Percentiles rank a stretch among this genome's conserved stretches.
phyloP scores from a whole-genome alignment of 2,329 filamentous ascomycete species.

The Aphanoascus verrucosus region DNA sequence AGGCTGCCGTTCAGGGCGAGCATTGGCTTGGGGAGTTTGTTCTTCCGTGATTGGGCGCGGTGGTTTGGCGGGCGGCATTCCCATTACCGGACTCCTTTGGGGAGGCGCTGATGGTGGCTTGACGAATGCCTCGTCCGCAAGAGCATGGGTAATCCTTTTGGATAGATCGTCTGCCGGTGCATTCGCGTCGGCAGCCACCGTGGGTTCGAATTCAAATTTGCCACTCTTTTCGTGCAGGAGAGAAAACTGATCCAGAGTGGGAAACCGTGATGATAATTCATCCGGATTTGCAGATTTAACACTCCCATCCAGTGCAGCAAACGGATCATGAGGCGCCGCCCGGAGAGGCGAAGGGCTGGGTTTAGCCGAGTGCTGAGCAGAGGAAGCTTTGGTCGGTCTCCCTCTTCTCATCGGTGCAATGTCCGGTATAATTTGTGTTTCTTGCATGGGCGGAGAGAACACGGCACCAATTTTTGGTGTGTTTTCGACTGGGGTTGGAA shows the following conservation, averaged over 20 bases:
- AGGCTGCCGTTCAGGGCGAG: conserved; percentile 21
- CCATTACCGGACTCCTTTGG: conserved; percentile 23
- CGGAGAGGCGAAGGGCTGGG: conserved; percentile 59
- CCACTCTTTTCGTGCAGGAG: conserved; percentile 72
- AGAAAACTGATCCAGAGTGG: conserved; percentile 85
- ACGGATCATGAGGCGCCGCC: conserved; percentile 67
- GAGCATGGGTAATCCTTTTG: conserved; percentile 59
- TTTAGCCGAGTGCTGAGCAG: conserved; percentile 41
- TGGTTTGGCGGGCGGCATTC: conserved; percentile 22
- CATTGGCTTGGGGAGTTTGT: conserved; percentile 17
- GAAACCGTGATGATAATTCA: conserved; percentile 75
- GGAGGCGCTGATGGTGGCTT: conserved; percentile 30
- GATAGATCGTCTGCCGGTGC: conserved; percentile 44
- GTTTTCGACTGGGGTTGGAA: conserved; percentile 46
- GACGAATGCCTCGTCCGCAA: conserved; percentile 77
- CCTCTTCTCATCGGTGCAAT: conserved; percentile 91
- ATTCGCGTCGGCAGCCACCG: conserved; percentile 37
- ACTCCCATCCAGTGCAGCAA: conserved; percentile 73
- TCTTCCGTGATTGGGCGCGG: conserved; percentile 19
- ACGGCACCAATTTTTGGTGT: conserved; percentile 64
- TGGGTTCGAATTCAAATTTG: conserved; percentile 70
- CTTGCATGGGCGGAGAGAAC: conserved; percentile 62
- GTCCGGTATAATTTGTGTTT: conserved; percentile 67
- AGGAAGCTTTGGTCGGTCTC: conserved; percentile 49
- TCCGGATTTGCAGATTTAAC: conserved; percentile 50